Percentiles rank a stretch among this genome's conserved stretches.
Evolutionary conservation across 2,329 filamentous ascomycete species (phyloP).

Genomic region (Ascochyta rabiei): DNA sequence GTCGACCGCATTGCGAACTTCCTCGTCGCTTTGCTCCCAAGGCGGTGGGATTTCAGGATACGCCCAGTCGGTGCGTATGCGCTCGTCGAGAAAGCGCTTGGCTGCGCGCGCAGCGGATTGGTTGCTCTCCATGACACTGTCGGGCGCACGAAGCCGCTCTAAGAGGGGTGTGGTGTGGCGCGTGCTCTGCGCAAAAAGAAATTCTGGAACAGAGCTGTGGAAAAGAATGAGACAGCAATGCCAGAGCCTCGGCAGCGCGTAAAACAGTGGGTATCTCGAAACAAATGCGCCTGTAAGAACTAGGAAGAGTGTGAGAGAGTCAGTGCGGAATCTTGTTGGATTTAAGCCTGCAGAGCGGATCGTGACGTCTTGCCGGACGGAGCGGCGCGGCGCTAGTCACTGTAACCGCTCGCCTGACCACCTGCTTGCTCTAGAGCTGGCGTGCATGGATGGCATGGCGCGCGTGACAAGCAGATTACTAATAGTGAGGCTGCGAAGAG

Average conservation of each 20-base stretch:
- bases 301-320: background rate
- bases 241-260: background rate
- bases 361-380: constrained; percentile 11
- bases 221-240: background rate
- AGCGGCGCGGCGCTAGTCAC: constrained; percentile 6
- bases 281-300: constrained; percentile 8
- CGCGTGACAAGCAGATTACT: background rate
- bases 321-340: constrained; percentile 11
- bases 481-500: background rate
- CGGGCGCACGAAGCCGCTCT: background rate
- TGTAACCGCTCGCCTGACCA: constrained; percentile 2
- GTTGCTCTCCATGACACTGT: constrained; percentile 45
- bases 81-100: constrained; percentile 50
- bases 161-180: background rate
- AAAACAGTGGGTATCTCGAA: constrained; percentile 15
- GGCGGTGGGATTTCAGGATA: constrained; percentile 45
- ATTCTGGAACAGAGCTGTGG: background rate
- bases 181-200: background rate
- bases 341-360: constrained; percentile 14
- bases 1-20: constrained; percentile 39
- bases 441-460: background rate
- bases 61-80: constrained; percentile 54
- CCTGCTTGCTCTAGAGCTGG: background rate
- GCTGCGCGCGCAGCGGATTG: constrained; percentile 52
- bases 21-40: constrained; percentile 44